Evolutionary conservation across 192 early-diverging fungal genomes (phyloP).

Genomic region (Gryganskiella cystojenkinii): DNA sequence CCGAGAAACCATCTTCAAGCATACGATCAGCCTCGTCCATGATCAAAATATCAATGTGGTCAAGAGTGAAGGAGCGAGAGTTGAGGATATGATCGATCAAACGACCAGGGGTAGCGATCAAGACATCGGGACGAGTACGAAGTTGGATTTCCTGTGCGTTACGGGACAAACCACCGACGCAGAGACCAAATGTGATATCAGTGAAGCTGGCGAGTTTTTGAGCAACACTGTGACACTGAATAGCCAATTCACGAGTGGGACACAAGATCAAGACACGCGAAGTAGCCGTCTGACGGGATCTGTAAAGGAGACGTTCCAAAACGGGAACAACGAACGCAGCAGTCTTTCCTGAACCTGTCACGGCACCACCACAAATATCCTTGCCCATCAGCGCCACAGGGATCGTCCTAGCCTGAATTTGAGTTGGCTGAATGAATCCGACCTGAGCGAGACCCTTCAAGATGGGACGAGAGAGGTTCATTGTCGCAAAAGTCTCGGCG

Average conservation of each 20-base stretch:
- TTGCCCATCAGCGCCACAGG: constrained; percentile 94
- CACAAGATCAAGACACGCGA: constrained; percentile 93
- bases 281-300: constrained; percentile 80
- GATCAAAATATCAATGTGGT: constrained; percentile 93
- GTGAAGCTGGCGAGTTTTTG: constrained; percentile 87
- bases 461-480: constrained; percentile 96
- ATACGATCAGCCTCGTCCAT: constrained; percentile 99
- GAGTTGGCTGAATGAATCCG: constrained; percentile 92
- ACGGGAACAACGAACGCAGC: constrained; percentile 97
- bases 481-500: constrained; percentile 86
- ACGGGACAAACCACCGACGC: constrained; percentile 86
- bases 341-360: constrained; percentile 99
- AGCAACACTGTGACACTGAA: constrained; percentile 95
- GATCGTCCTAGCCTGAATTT: constrained; percentile 93
- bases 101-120: constrained; percentile 98
- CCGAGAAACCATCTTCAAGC: constrained; percentile 97
- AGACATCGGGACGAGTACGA: constrained; percentile 85
- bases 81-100: constrained; percentile 98
- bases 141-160: constrained; percentile 92
- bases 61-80: constrained; percentile 87
- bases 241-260: constrained; percentile 98
- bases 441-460: constrained; percentile 90
- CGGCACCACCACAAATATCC: constrained; percentile 98
- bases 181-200: constrained; percentile 87
- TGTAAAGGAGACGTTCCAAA: constrained; percentile 92